phyloP scores from a whole-genome alignment of 257 asterid genomes.

The Primulina tabacum region DNA sequence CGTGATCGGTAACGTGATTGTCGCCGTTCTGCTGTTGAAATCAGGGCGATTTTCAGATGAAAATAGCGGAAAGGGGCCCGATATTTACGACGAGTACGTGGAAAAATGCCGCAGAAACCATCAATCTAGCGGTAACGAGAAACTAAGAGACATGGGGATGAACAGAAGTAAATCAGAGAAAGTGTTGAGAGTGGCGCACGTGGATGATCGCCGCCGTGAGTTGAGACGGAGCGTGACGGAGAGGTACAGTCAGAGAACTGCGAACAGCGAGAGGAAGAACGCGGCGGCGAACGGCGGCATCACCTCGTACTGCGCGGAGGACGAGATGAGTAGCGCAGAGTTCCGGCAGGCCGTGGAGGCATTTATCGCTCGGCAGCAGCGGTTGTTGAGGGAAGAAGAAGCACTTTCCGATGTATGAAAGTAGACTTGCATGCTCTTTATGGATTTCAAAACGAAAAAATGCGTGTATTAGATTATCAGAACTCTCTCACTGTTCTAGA shows the following conservation, averaged over 20 bases:
- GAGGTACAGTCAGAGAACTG: conserved; percentile 19
- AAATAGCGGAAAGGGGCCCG: conserved; percentile 29
- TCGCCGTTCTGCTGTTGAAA: conserved; percentile 37
- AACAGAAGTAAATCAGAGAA: conserved; percentile 35
- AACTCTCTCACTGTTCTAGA: neutral
- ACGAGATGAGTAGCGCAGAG: conserved; percentile 76
- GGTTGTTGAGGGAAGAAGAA: conserved; percentile 65
- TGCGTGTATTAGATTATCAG: neutral
- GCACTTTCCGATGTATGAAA: conserved; percentile 27
- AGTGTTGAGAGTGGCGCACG: conserved; percentile 5
- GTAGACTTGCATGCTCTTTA: neutral
- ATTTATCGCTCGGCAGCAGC: conserved; percentile 86
- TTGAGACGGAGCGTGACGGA: conserved; percentile 35
- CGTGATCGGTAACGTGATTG: conserved; percentile 47
- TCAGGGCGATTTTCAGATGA: conserved; percentile 33
- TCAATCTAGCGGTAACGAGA: conserved; percentile 3
- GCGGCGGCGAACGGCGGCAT: conserved; percentile 14
- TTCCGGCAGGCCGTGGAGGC: conserved; percentile 77
- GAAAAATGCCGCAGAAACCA: conserved; percentile 39
- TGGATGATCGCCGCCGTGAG: conserved; percentile 11
- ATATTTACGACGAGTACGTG: conserved; percentile 65
- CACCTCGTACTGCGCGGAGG: conserved; percentile 29
- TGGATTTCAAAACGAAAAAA: too few species aligned
- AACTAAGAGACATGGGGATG: conserved; percentile 15
- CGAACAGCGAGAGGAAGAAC: conserved; percentile 14